Conservation (phyloP, 1,284 basidiomycete genomes). For the Hemileia vastatrix region DNA sequence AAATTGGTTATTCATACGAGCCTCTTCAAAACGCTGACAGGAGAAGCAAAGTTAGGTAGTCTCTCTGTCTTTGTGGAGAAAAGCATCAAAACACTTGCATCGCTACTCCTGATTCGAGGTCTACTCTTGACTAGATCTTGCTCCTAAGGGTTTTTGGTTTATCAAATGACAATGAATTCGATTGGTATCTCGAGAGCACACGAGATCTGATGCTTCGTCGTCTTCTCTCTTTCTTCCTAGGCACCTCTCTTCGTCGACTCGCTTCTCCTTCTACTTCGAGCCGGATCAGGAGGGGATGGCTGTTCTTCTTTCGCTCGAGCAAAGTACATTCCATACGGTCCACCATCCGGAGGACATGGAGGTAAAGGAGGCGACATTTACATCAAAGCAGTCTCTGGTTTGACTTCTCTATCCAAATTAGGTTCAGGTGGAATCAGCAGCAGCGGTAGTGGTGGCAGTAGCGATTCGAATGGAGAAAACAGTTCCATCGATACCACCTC, state of each 20-base stretch:
- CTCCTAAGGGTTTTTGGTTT: too few relatives aligned
- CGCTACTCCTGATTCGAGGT: too few relatives aligned
- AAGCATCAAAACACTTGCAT: too few relatives aligned
- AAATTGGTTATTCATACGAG: too few relatives aligned
- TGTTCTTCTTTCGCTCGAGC: constrained; percentile 42
- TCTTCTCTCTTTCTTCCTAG: neutral
- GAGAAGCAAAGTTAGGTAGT: too few relatives aligned
- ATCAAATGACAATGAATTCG: too few relatives aligned
- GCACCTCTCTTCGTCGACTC: constrained; percentile 37
- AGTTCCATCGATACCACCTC: neutral
- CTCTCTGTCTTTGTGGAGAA: too few relatives aligned
- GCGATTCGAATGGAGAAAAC: neutral
- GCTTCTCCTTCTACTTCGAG: constrained; percentile 30
- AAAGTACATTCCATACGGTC: constrained; percentile 41
- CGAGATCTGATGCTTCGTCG: too few relatives aligned
- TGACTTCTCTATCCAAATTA: constrained; percentile 31
- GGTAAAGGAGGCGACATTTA: constrained; percentile 38
- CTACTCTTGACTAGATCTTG: too few relatives aligned
- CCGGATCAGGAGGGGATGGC: constrained; percentile 41
- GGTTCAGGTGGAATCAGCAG: neutral
- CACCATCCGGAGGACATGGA: constrained; percentile 40
- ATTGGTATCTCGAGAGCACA: too few relatives aligned
- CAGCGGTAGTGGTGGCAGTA: neutral
- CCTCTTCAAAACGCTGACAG: too few relatives aligned
- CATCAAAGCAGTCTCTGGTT: constrained; percentile 31